A percentile compares a stretch with the other conserved stretches of the same genome.
phyloP scores from a whole-genome alignment of 2,329 filamentous ascomycete species.

The Nothophaeocryptopus gaeumannii region DNA sequence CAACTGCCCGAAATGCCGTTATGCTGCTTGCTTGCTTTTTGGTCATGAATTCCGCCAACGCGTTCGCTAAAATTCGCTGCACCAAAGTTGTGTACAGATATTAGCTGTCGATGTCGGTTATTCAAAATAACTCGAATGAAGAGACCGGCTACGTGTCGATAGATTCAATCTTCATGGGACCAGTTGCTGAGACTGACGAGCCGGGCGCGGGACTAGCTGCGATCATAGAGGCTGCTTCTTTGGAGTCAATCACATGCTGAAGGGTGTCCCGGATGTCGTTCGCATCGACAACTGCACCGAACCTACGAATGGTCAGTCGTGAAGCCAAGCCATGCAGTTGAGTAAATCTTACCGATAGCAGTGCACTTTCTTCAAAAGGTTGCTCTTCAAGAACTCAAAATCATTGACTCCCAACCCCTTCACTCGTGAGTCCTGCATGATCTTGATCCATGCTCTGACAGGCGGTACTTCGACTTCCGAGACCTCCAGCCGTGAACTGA shows the following conservation, averaged over 20 bases:
- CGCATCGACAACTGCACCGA: constrained; percentile 21
- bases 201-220: not conserved
- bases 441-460: constrained; percentile 23
- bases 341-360: constrained; percentile 19
- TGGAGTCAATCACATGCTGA: constrained; percentile 15
- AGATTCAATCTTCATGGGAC: constrained; percentile 2
- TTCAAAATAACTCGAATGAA: not conserved
- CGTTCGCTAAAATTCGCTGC: no score
- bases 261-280: constrained; percentile 21
- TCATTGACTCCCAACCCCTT: constrained; percentile 15
- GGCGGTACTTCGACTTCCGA: constrained; percentile 22
- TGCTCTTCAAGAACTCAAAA: constrained; percentile 18
- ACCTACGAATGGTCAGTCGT: constrained; percentile 11
- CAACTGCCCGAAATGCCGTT: no score
- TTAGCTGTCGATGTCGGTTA: not conserved
- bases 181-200: not conserved
- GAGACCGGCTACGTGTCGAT: not conserved
- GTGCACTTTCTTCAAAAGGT: constrained; percentile 20
- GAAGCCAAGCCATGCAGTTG: not conserved
- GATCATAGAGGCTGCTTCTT: constrained; percentile 10
- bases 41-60: no score
- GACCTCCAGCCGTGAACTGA: constrained; percentile 19
- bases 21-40: no score
- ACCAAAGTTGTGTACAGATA: not conserved
- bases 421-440: constrained; percentile 21